These are phyloP conservation scores for Mortierella claussenii DNA, from an alignment of 192 early-diverging fungal species.

Conservation along the genomic window DNA sequence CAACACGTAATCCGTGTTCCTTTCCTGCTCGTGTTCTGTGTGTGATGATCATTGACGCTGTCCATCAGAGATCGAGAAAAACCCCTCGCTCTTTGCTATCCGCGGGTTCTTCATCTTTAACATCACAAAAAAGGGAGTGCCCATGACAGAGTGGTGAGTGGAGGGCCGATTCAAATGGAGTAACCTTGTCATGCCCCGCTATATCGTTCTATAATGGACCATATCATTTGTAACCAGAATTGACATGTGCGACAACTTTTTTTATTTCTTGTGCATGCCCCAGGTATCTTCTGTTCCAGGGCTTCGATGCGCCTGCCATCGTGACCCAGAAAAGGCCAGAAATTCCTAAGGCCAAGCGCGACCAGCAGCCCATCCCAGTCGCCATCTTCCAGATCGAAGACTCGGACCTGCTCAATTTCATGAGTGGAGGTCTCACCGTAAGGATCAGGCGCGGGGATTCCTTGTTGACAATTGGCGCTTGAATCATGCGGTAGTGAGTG, in stretches of 20 bases:
- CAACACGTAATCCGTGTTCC: too few species aligned
- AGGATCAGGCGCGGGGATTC: not conserved
- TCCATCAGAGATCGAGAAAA: conserved; percentile 36
- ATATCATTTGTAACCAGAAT: not conserved
- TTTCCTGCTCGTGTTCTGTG: not conserved
- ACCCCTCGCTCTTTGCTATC: conserved; percentile 40
- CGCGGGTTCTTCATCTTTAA: conserved; percentile 49
- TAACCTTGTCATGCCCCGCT: too few species aligned
- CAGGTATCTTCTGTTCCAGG: conserved; percentile 47
- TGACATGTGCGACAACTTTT: conserved; percentile 23
- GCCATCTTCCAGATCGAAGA: conserved; percentile 52
- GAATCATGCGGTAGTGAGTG: too few species aligned
- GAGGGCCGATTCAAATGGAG: too few species aligned
- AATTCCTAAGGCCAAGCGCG: conserved; percentile 49
- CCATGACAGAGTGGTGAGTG: conserved; percentile 47
- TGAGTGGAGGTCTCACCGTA: conserved; percentile 52
- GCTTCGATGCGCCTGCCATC: conserved; percentile 34
- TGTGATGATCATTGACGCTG: not conserved
- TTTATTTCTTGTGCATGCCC: not conserved
- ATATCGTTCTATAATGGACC: too few species aligned
- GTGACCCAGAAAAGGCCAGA: conserved; percentile 48
- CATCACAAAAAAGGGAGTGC: conserved; percentile 37
- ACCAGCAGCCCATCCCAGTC: conserved; percentile 44
- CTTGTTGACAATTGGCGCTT: too few species aligned
- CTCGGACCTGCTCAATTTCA: conserved; percentile 48